These are phyloP conservation scores for Microcyclospora pomicola DNA, from an alignment of 2,329 filamentous ascomycete species.

Conservation along the genomic window DNA sequence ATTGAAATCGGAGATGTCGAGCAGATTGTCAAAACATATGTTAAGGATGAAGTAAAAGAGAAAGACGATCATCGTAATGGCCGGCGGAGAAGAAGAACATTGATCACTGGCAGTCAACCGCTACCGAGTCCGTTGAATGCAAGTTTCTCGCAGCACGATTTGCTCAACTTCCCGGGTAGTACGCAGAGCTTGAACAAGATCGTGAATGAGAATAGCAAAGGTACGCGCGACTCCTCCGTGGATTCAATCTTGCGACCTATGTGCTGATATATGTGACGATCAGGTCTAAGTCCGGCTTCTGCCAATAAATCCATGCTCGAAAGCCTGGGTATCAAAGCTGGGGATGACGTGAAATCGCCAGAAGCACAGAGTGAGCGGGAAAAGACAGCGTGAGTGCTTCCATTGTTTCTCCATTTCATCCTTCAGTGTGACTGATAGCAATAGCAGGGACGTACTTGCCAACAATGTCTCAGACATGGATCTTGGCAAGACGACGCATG, in stretches of 20 bases:
- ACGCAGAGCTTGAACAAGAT: constrained; percentile 71
- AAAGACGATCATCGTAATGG: constrained; percentile 87
- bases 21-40: constrained; percentile 92
- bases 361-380: constrained; percentile 64
- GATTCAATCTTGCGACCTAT: too few relatives aligned
- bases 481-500: constrained; percentile 56
- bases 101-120: constrained; percentile 95
- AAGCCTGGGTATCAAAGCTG: constrained; percentile 37
- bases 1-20: constrained; percentile 99
- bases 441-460: constrained; percentile 56
- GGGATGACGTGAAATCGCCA: constrained; percentile 34
- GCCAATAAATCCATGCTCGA: constrained; percentile 45
- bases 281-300: too few relatives aligned
- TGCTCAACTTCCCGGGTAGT: constrained; percentile 44
- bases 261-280: constrained; percentile 42
- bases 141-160: constrained; percentile 68
- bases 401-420: not conserved
- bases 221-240: too few relatives aligned
- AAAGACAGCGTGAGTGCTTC: constrained; percentile 89
- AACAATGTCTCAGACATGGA: constrained; percentile 92
- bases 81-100: constrained; percentile 71
- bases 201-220: constrained; percentile 50
- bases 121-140: constrained; percentile 89
- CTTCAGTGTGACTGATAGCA: constrained; percentile 15
- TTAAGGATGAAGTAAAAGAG: constrained; percentile 62